Conservation (phyloP, 768 basidiomycete genomes). For the Lyophyllum shimeji region DNA sequence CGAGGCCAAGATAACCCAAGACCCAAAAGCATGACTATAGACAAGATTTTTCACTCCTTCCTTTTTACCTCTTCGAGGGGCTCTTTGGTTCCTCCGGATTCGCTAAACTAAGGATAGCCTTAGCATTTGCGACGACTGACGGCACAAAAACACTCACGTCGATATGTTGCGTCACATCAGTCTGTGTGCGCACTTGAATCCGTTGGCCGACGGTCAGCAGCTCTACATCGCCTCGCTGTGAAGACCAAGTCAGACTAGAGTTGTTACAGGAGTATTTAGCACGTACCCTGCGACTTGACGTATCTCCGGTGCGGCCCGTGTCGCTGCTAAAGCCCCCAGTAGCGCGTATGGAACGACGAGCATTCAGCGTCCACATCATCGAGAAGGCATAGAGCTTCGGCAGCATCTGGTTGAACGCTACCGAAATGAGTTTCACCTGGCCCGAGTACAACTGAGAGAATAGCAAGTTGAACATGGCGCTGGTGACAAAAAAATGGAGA, state of each 20-base stretch:
- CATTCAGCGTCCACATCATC: constrained; percentile 39
- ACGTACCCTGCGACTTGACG: constrained; percentile 7
- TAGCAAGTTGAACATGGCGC: constrained; percentile 34
- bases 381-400: constrained; percentile 35
- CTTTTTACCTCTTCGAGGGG: background rate
- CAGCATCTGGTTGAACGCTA: constrained; percentile 28
- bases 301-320: background rate
- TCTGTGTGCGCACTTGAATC: constrained; percentile 24
- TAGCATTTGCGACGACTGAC: too few species aligned
- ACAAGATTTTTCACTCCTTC: background rate
- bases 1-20: too few species aligned
- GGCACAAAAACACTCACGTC: constrained; percentile 23
- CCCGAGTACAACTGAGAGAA: constrained; percentile 30
- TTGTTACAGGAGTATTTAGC: background rate
- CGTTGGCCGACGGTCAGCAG: constrained; percentile 7
- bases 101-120: background rate
- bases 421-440: constrained; percentile 23
- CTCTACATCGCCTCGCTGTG: constrained; percentile 18
- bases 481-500: constrained; percentile 2
- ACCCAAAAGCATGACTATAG: too few species aligned
- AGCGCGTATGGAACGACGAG: constrained; percentile 24
- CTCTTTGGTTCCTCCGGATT: background rate
- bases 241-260: background rate
- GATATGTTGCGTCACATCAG: constrained; percentile 24
- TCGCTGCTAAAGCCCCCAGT: constrained; percentile 5